Evolutionary conservation across 2,329 filamentous ascomycete genomes (phyloP), one percentile per base, ranked within the genome.

Genomic region (Sporothrix curviconia): DNA sequence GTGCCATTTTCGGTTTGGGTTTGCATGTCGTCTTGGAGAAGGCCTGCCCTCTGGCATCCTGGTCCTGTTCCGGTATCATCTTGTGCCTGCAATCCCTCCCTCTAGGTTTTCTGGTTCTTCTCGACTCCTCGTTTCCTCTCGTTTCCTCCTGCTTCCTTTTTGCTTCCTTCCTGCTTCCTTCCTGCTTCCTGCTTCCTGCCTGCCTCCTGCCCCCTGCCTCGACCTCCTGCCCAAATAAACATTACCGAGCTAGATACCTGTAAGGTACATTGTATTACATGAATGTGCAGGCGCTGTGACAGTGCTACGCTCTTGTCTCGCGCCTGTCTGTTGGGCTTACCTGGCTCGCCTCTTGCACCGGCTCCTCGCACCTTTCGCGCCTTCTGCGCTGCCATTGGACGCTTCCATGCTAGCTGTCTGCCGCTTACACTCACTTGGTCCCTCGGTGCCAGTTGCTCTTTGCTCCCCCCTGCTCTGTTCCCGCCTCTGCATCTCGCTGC

Each of bases 31-130:
- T n/a, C n/a, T n/a, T 22, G 40, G 19, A 39, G 36, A n/a, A 24
- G 19, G 42, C 22, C 42, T 44, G 24, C 42, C 42, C 9, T 44
- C 19, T 12, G 14, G 42, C 19, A 12, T 28, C n/a, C 52, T n/a
- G n/a, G n/a, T n/a, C 52, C 37, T 44, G 47, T 56, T 40, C 47
- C 43, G 55, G 55, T 58, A 58, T 55, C 55, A 55, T 55, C 17
- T 42, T 50, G 39, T 36, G 40, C 47, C 51, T 42, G 43, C 57
- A 47, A 39, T 57, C 32, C 43, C 39, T 44, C 40, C 25, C 22
- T 44, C 19, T 15, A 14, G 36, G 15, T 42, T 30, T n/a, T 37
- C 40, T 57, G 39, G 50, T 30, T 46, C n/a, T 37, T 22, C 39
- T 40, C 19, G 47, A 14, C 19, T 46, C 19, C 40, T 47, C 46